Evolutionary conservation across 192 early-diverging fungal genomes (phyloP).

Genomic region (Mortierella alpina): DNA sequence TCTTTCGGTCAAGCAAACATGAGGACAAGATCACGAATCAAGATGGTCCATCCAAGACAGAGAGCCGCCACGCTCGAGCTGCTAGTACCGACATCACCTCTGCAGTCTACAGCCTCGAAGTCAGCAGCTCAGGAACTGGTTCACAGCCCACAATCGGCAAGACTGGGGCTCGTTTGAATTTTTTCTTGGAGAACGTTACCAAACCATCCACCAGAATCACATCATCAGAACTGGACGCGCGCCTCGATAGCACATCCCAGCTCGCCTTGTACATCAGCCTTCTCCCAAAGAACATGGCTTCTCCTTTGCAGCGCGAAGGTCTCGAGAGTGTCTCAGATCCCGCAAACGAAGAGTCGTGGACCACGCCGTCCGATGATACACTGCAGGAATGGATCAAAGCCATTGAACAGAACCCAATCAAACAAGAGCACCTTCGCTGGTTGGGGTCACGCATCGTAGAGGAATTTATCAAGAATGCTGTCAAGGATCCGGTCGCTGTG

Average conservation of each 20-base stretch:
- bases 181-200: neutral
- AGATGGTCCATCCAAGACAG: neutral
- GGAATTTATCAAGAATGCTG: too few relatives aligned
- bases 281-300: neutral
- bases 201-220: neutral
- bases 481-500: too few relatives aligned
- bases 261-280: constrained; percentile 3
- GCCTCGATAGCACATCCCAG: neutral
- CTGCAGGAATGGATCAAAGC: neutral
- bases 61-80: neutral
- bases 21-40: neutral
- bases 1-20: neutral
- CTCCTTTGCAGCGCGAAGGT: neutral
- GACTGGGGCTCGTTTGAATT: neutral
- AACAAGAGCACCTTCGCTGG: neutral
- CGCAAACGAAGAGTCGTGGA: neutral
- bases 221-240: neutral
- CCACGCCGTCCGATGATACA: neutral
- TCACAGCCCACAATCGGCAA: neutral
- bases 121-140: neutral
- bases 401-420: constrained; percentile 1
- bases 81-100: constrained; percentile 1
- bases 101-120: neutral
- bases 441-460: too few relatives aligned
- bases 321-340: neutral